These are phyloP conservation scores for Metarhizium guizhouense DNA, from an alignment of 2,329 filamentous ascomycete genomes.

Conservation along the genomic window DNA sequence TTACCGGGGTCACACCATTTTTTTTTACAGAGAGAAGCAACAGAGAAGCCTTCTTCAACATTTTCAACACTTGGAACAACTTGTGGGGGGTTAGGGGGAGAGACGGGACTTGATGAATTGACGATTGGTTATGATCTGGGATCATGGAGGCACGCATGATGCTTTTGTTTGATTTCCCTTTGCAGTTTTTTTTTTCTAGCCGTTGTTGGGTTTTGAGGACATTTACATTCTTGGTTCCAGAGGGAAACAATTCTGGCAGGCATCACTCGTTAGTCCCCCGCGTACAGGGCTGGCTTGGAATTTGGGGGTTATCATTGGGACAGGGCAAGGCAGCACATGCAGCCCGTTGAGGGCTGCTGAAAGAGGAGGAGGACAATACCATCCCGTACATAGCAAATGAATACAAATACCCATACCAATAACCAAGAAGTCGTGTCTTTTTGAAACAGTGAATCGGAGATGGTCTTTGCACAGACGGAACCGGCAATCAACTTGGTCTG, in stretches of 20 bases:
- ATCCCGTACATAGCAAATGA: background rate
- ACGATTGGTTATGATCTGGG: background rate
- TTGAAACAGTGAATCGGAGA: background rate
- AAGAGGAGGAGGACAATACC: background rate
- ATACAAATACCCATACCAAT: background rate
- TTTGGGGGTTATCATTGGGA: background rate
- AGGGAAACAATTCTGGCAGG: background rate
- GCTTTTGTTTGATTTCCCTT: background rate
- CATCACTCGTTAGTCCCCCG: background rate
- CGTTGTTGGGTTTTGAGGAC: background rate
- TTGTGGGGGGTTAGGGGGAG: background rate
- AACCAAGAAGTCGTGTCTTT: too few species aligned
- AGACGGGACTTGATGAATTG: background rate
- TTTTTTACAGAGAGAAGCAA: background rate
- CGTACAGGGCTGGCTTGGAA: background rate
- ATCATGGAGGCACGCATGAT: slow-evolving; percentile 2
- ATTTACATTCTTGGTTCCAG: background rate
- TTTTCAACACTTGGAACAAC: slow-evolving; percentile 3
- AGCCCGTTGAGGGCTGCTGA: background rate
- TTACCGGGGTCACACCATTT: slow-evolving; percentile 5
- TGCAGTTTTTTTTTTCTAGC: background rate
- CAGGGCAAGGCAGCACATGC: background rate
- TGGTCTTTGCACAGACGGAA: too few species aligned
- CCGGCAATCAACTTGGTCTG: too few species aligned
- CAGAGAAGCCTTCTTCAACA: background rate